These are phyloP conservation scores for Eragrostis nindensis DNA, from an alignment of 176 grass and related monocot genomes.

Conservation along the genomic window DNA sequence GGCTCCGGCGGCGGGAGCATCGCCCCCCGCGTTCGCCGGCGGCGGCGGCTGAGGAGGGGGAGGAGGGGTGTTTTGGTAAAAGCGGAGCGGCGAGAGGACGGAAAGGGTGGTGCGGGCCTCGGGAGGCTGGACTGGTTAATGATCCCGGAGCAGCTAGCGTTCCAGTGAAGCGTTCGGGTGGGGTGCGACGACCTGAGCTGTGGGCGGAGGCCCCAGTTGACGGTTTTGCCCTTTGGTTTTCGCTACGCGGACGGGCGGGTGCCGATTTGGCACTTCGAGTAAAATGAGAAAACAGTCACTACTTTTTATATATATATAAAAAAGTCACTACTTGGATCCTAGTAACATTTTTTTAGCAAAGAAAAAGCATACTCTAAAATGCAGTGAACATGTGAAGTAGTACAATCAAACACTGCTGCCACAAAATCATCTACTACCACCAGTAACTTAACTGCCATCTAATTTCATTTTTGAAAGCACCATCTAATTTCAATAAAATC, in stretches of 20 bases:
- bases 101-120: constrained; percentile 8
- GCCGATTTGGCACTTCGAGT: not conserved
- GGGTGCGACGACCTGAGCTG: not conserved
- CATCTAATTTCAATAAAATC: too few species aligned
- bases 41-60: constrained; percentile 11
- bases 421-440: too few species aligned
- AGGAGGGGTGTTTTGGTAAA: constrained; percentile 18
- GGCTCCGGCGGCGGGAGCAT: constrained; percentile 49
- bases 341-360: too few species aligned
- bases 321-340: too few species aligned
- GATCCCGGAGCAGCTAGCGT: constrained; percentile 30
- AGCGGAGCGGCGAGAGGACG: constrained; percentile 32
- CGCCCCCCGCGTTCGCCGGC: constrained; percentile 14
- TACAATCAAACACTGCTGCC: too few species aligned
- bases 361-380: too few species aligned
- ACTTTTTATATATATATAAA: too few species aligned
- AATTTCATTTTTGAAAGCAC: too few species aligned
- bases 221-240: not conserved
- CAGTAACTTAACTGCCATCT: too few species aligned
- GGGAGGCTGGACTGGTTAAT: constrained; percentile 44
- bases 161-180: constrained; percentile 19
- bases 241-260: too few species aligned
- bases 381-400: too few species aligned
- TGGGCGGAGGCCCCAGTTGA: not conserved
- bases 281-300: not conserved